Percentiles rank a stretch among this genome's conserved stretches.
phyloP scores from a whole-genome alignment of 306 rosid genomes.

The Cucurbita argyrosperma region DNA sequence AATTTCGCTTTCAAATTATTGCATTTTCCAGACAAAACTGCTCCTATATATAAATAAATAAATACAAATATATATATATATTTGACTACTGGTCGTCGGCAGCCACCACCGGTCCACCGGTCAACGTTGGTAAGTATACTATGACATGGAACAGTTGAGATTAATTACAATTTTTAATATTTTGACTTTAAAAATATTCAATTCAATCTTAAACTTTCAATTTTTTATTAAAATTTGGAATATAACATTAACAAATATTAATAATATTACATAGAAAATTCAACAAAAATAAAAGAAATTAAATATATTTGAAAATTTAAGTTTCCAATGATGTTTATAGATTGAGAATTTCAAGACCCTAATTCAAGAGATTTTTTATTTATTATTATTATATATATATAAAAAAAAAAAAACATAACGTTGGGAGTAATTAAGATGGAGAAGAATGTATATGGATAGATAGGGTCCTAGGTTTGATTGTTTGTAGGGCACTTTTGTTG shows the following conservation, averaged over 20 bases:
- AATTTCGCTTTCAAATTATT: slow-evolving; percentile 7
- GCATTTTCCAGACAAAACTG: neutral
- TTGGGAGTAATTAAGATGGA: neutral
- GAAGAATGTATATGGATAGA: neutral
- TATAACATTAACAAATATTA: too few species aligned
- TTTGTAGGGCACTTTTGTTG: slow-evolving; percentile 9
- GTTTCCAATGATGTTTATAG: neutral
- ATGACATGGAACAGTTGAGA: too few species aligned
- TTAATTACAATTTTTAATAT: too few species aligned
- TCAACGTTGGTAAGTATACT: neutral
- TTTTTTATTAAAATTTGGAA: too few species aligned
- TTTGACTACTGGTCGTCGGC: neutral
- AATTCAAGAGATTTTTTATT: neutral
- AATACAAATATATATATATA: neutral
- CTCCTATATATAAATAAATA: neutral
- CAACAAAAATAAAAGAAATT: neutral
- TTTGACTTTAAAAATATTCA: too few species aligned
- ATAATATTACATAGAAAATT: neutral
- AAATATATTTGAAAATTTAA: neutral
- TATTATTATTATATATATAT: too few species aligned
- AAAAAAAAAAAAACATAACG: too few species aligned
- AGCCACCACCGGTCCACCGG: neutral
- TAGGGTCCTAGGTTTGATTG: slow-evolving; percentile 4
- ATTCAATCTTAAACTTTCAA: too few species aligned
- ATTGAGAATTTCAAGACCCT: neutral